Evolutionary conservation across 768 basidiomycete genomes (phyloP).

Genomic region (Coprinopsis strossmayeri): DNA sequence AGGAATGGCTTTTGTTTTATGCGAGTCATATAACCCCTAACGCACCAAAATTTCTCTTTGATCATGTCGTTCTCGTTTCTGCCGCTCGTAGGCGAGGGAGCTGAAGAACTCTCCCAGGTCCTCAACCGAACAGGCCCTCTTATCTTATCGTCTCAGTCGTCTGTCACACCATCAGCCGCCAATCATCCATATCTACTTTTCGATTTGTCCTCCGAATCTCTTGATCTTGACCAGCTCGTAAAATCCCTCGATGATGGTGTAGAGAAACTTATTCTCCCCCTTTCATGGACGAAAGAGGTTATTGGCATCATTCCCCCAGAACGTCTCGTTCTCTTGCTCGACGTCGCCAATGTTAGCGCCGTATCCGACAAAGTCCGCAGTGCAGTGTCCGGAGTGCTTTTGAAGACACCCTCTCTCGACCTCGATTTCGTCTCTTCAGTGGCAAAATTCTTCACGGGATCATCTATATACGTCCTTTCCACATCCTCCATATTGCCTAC

Average conservation of each 20-base stretch:
- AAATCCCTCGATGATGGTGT: constrained; percentile 73
- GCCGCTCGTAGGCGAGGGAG: constrained; percentile 48
- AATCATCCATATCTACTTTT: constrained; percentile 47
- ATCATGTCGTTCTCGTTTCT: constrained; percentile 45
- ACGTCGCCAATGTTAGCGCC: constrained; percentile 64
- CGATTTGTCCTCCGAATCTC: constrained; percentile 35
- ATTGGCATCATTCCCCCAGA: constrained; percentile 64
- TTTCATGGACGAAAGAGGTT: constrained; percentile 58
- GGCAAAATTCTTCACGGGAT: constrained; percentile 63
- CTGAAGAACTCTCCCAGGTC: constrained; percentile 45
- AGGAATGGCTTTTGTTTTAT: too few relatives aligned
- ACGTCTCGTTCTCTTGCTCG: constrained; percentile 70
- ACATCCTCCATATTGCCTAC: constrained; percentile 45
- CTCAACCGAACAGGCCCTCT: constrained; percentile 76
- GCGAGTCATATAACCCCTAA: constrained; percentile 8
- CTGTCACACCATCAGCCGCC: constrained; percentile 24
- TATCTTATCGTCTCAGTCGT: constrained; percentile 39
- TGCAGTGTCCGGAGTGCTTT: constrained; percentile 71
- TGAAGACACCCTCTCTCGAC: constrained; percentile 69
- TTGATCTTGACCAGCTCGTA: constrained; percentile 49
- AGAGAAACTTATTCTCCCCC: constrained; percentile 71
- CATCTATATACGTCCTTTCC: constrained; percentile 57
- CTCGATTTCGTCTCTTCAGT: constrained; percentile 73
- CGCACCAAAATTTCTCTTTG: not conserved
- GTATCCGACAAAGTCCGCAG: constrained; percentile 70